Base-by-base conservation (phyloP, 1,284 basidiomycete genomes). In the Taiwanofungus camphoratus region DNA sequence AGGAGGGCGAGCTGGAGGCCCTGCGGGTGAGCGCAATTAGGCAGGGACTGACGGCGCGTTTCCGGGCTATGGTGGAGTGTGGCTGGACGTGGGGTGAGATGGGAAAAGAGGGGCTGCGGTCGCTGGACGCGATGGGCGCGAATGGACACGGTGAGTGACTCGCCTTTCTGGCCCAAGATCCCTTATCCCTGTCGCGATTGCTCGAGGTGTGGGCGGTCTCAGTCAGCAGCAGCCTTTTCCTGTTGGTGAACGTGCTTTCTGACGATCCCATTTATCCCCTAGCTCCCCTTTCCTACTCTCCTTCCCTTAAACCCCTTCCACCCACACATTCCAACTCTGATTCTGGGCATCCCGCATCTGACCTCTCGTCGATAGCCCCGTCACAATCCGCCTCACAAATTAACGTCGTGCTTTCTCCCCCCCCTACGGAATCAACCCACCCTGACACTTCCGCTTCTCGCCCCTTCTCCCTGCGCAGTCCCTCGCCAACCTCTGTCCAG, bases 31-130 rank as follows among this genome's bases (percentile, higher is more conserved):
- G 64, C 18, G 68, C 78, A 9, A 68, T 86, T 9, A 65, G 69
- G n/a, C 71, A 77, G 30, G 84, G 84, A 0, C 65, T 89, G 13
- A 70, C 74, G 4, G 64, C 67, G 7, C 69, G 86, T 2, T 82
- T 79, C 51, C 68, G 65, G 22, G 82, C 82, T 0, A 69, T 89
- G 53, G 70, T 76, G 2, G 75, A 84, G 43, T 86, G 81, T 52
- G 84, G 77, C 1, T 73, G 69, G 69, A 62, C 67, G 2, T 87
- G 83, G 83, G 62, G 68, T 1, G 79, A 85, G 56, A 71, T 75
- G 65, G 85, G 79, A 0, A 77, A 72, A 54, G 73, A 77, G 49
- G 80, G 72, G 5, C 54, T 76, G 16, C 56, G 62, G 5, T 64
- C 67, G 0, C 46, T 79, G 13, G 68, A 74, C 30, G 52, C 46